Percentiles rank a stretch among this genome's conserved stretches.
These are phyloP conservation scores for Suillus discolor DNA, from an alignment of 768 basidiomycete genomes.

Conservation along the genomic window DNA sequence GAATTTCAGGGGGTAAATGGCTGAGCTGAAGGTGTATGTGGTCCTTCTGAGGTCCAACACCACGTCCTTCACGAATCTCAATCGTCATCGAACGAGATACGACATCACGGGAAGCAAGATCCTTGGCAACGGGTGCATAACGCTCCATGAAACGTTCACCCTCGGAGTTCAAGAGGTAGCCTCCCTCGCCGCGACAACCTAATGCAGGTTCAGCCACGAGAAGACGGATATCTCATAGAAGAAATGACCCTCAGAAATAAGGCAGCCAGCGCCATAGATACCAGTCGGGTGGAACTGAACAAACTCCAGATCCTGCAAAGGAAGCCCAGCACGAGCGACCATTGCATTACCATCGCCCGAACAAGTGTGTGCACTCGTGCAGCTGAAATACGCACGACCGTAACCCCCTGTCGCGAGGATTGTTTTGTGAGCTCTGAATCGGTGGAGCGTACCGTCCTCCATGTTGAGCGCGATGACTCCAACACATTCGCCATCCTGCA, in stretches of 20 bases:
- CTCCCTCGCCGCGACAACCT: conserved; percentile 99
- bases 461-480: conserved; percentile 99
- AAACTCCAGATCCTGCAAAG: conserved; percentile 96
- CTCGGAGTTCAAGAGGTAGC: conserved; percentile 96
- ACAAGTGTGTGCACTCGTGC: conserved; percentile 98
- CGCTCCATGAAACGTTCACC: conserved; percentile 99
- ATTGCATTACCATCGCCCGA: conserved; percentile 99
- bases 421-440: conserved; percentile 98
- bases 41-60: conserved; percentile 98
- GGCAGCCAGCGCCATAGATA: conserved; percentile 98
- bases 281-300: conserved; percentile 99
- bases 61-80: conserved; percentile 98
- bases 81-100: conserved; percentile 99
- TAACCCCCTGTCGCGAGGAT: conserved; percentile 98
- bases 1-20: conserved; percentile 92
- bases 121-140: conserved; percentile 98
- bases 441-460: conserved; percentile 99
- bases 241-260: conserved; percentile 90
- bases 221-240: conserved; percentile 5
- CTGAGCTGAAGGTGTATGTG: conserved; percentile 97
- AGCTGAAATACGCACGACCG: conserved; percentile 97
- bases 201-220: conserved; percentile 8
- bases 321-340: conserved; percentile 95
- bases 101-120: conserved; percentile 98
- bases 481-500: conserved; percentile 98